These are phyloP conservation scores for Petasospora fabianii DNA, from an alignment of 1,139 yeast genomes.

Conservation along the genomic window DNA sequence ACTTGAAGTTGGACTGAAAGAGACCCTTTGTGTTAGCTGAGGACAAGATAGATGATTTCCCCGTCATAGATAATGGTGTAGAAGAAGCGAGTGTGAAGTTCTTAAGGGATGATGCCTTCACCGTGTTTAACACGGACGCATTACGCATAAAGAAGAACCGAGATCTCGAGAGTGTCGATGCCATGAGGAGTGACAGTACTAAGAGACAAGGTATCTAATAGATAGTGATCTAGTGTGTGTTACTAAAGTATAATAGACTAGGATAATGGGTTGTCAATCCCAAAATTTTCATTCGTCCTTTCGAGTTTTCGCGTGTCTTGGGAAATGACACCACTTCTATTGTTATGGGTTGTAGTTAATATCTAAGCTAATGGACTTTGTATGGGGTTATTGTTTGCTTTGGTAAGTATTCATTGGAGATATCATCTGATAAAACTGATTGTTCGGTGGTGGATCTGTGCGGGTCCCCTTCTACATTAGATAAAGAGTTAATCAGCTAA, in stretches of 20 bases:
- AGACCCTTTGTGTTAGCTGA: constrained; percentile 4
- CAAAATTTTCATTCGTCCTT: constrained; percentile 6
- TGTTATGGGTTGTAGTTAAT: no score
- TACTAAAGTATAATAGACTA: neutral
- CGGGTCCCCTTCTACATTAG: no score
- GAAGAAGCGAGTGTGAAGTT: constrained; percentile 19
- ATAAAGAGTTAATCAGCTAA: no score
- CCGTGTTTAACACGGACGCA: constrained; percentile 25
- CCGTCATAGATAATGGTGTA: constrained; percentile 2
- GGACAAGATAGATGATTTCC: constrained; percentile 7
- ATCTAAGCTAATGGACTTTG: no score
- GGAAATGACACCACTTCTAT: constrained; percentile 1
- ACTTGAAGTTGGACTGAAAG: constrained; percentile 4
- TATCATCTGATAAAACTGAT: no score
- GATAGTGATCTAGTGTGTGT: neutral
- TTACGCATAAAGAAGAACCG: constrained; percentile 32
- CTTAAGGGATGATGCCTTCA: constrained; percentile 19
- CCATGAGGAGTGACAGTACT: constrained; percentile 3
- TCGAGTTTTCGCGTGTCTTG: neutral
- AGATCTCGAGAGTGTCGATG: constrained; percentile 29
- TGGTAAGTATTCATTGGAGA: no score
- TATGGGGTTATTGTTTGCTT: no score
- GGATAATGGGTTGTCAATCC: constrained; percentile 1
- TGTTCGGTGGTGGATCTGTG: no score
- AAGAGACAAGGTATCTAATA: neutral